Base-by-base conservation (phyloP, 2,329 filamentous ascomycete species). In the Hymenoscyphus salicellus region DNA sequence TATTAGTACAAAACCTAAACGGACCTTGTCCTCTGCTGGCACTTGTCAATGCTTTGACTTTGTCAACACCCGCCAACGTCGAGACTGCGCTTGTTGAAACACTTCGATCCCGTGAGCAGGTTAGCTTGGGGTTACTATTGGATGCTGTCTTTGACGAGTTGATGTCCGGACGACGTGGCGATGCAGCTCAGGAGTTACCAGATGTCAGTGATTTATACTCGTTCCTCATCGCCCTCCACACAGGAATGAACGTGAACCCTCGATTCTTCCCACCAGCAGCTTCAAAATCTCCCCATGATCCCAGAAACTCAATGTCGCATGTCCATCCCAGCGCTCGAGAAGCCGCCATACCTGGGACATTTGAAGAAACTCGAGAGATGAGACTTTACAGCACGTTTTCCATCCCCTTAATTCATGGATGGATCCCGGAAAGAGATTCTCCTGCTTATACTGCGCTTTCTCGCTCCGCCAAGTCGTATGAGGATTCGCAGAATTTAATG, bases 201-300 rank as follows among this genome's bases (percentile, higher is more conserved):
- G 95, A 98, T 75, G 89, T 98, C 10, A 85, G 89, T 41, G 93
- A 97, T 65, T 82, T 99, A 1, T 96, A 97, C 75, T 83, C 84
- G 6, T 99, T 99, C 73, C 81, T 99, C 1, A 86, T 95, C 63
- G 91, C 92, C 55, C 80, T 99, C 2, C 92, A 97, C 71, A 98
- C 93, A 0, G 95, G 95, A 43, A 97, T 99, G 91, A 99, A 98
- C 72, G 94, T 98, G 64, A 99, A 99, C 69, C 95, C 95, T 2
- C 87, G 90, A 23, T 95, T 97, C 68, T 83, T 96, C 7, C 84
- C 91, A 1, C 83, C 80, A 0, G 74, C 78, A 7, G 80, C 83
- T 16, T 64, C 63, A 1, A 70, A 66, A 32, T 59, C 65, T 17
- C 26, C 66, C 3, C 70, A 70, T 17, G 74, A 76, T 57, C 75